Base-by-base conservation (phyloP, 116 monocot genomes). In the Zostera marina region DNA sequence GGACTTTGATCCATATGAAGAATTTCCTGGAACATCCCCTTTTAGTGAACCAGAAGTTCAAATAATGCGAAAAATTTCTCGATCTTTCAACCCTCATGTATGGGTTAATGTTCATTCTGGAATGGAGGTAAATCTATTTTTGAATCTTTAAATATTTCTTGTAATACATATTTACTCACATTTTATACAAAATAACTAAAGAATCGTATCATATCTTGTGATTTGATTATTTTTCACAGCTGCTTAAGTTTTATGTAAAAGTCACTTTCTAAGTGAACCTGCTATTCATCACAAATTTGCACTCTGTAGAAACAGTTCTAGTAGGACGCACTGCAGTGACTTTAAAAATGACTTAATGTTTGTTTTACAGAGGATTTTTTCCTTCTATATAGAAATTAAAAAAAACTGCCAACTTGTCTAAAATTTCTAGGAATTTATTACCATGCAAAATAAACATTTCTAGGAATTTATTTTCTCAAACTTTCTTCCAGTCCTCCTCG, bases 1-100 rank as follows among this genome's bases (percentile, higher is more conserved):
- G 96, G 96, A 96, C 70, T 96, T 81, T 59, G 90, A 96, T 75
- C 96, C 96, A 44, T 96, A 85, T 71, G 98, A 98, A 76, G 98
- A 98, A 65, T 81, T 86, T 73, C 98, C 98, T 54, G 90, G 98
- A 57, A 58, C 65, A 57, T 80, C 70, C 24, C 98, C 98, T 66
- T 98, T 98, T 59, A 98, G 98, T 57, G 98, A 98, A 65, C 96
- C 90, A 11, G 98, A 98, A 68, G 77, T 80, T 61, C 90, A 90
- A 73, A 83, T 90, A 41, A 86, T 98, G 90, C 62, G 83, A 59
- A 70, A 74, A 61, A 69, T 98, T 15, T 70, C 90, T 10, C 56
- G 51, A 19, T 83, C 80, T 25, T 98, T 90, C 67, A 58, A 83
- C 38, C 96, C 96, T 40, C 96, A 96, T 83, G 75, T 98, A 43